Evolutionary conservation across 352 stramenopile species (phyloP).

Genomic region (Pythium sukuiense): DNA sequence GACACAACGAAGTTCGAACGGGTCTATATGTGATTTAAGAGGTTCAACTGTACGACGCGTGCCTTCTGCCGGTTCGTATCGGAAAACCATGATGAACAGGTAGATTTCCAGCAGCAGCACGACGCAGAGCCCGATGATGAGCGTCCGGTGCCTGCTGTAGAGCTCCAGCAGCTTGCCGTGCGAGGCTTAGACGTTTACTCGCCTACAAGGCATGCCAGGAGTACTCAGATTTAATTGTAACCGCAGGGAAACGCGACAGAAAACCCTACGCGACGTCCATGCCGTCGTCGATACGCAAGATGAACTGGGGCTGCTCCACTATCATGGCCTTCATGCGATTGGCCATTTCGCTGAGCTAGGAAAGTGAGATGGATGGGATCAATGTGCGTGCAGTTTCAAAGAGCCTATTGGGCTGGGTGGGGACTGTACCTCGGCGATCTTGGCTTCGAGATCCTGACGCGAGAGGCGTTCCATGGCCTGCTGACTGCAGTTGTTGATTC

Average conservation of each 20-base stretch:
- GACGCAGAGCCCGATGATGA: slow-evolving; percentile 88
- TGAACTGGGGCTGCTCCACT: slow-evolving; percentile 74
- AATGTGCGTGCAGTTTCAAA: background rate
- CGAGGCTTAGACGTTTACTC: slow-evolving; percentile 71
- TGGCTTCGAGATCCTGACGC: slow-evolving; percentile 78
- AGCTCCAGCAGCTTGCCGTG: slow-evolving; percentile 80
- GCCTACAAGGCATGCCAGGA: slow-evolving; percentile 30
- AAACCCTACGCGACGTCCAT: slow-evolving; percentile 83
- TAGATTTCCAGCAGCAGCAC: slow-evolving; percentile 82
- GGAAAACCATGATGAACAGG: slow-evolving; percentile 84
- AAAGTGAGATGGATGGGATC: background rate
- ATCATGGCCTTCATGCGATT: slow-evolving; percentile 84
- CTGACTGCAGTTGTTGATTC: slow-evolving; percentile 26
- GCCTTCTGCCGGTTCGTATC: slow-evolving; percentile 1
- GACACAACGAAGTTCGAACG: background rate
- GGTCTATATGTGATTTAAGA: slow-evolving; percentile 5
- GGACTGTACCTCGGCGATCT: slow-evolving; percentile 69
- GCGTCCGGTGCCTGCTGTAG: slow-evolving; percentile 82
- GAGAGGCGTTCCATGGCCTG: slow-evolving; percentile 62
- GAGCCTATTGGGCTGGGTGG: background rate
- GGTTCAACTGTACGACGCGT: background rate
- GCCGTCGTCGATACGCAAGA: slow-evolving; percentile 38
- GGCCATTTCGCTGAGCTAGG: slow-evolving; percentile 84
- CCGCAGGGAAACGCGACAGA: slow-evolving; percentile 10
- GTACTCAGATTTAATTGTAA: background rate